A percentile compares a stretch with the other conserved stretches of the same genome.
Conservation (phyloP, 148 eudicot species). For the Rhododendron williamsianum region DNA sequence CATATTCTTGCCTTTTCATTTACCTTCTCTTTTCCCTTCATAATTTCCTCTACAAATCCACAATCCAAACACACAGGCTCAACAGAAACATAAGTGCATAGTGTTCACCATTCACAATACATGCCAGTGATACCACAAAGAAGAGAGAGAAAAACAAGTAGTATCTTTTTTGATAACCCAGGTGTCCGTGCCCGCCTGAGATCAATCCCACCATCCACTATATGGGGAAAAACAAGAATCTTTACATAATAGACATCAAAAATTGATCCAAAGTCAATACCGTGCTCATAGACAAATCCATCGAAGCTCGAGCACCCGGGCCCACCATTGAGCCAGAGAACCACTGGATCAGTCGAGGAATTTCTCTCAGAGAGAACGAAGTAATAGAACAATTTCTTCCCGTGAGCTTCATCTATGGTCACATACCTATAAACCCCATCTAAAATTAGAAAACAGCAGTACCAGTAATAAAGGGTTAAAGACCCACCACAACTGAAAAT, state of each 20-base stretch:
- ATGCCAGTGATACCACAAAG: neutral
- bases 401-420: constrained; percentile 63
- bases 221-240: neutral
- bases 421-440: constrained; percentile 51
- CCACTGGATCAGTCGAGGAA: constrained; percentile 46
- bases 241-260: neutral
- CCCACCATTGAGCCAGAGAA: constrained; percentile 62
- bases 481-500: neutral
- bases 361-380: constrained; percentile 45
- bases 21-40: neutral
- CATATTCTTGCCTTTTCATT: neutral
- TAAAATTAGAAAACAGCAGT: neutral
- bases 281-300: constrained; percentile 72
- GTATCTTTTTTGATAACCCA: too few relatives aligned
- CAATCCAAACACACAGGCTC: neutral
- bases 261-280: neutral
- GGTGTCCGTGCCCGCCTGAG: too few relatives aligned
- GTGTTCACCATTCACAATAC: neutral
- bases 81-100: neutral
- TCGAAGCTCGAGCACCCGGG: constrained; percentile 67
- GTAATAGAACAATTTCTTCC: constrained; percentile 73
- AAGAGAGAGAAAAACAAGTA: neutral
- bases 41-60: neutral
- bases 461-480: neutral
- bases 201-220: too few relatives aligned